phyloP scores from a whole-genome alignment of 371 early-diverging fungal genomes.

The Rhizopus arrhizus region DNA sequence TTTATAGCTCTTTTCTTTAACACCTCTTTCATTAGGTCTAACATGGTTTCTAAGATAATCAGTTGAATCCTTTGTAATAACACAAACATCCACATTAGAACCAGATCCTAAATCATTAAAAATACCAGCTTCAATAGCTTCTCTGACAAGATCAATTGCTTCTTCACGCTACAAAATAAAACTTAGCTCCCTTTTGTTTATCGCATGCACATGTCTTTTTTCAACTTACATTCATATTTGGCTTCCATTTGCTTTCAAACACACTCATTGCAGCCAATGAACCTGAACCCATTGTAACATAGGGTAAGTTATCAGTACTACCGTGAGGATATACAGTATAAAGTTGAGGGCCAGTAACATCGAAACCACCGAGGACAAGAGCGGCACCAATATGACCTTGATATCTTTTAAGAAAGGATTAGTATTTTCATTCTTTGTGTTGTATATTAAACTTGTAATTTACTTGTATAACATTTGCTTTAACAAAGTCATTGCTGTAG shows the following conservation, averaged over 20 bases:
- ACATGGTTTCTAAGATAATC: slow-evolving; percentile 87
- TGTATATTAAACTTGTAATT: slow-evolving; percentile 7
- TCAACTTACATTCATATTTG: slow-evolving; percentile 74
- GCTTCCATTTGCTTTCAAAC: slow-evolving; percentile 90
- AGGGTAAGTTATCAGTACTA: slow-evolving; percentile 94
- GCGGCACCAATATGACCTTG: slow-evolving; percentile 98
- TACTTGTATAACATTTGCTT: slow-evolving; percentile 95
- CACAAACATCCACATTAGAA: slow-evolving; percentile 96
- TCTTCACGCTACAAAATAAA: slow-evolving; percentile 76
- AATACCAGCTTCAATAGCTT: slow-evolving; percentile 98
- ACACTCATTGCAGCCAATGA: slow-evolving; percentile 97
- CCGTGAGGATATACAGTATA: slow-evolving; percentile 98
- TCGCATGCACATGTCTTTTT: background rate
- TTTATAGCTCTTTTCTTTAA: slow-evolving; percentile 83
- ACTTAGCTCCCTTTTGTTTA: background rate
- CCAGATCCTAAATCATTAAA: slow-evolving; percentile 99
- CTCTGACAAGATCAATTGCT: slow-evolving; percentile 91
- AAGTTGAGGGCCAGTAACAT: slow-evolving; percentile 91
- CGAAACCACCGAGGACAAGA: slow-evolving; percentile 96
- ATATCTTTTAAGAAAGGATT: slow-evolving; percentile 60
- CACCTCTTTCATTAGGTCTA: slow-evolving; percentile 87
- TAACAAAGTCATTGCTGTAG: slow-evolving; percentile 94
- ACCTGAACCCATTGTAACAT: slow-evolving; percentile 98
- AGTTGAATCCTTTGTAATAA: slow-evolving; percentile 82
- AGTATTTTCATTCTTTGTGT: background rate